Evolutionary conservation across 2,329 filamentous ascomycete genomes (phyloP).

Genomic region (Botrytis squamosa): DNA sequence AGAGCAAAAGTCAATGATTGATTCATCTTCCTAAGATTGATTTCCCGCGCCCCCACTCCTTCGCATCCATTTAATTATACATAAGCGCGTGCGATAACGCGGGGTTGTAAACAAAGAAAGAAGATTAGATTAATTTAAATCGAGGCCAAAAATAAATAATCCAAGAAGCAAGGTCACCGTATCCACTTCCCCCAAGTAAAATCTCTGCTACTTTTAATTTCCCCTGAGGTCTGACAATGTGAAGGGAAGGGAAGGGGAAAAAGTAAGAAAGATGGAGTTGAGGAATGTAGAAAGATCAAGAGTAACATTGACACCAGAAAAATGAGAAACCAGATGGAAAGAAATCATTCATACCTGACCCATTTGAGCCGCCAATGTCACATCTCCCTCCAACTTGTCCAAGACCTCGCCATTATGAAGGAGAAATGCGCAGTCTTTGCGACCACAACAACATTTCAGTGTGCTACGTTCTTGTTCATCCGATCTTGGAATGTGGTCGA

Average conservation of each 20-base stretch:
- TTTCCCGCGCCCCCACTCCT: neutral
- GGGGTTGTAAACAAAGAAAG: constrained; percentile 17
- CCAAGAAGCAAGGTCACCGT: constrained; percentile 1
- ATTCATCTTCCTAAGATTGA: constrained; percentile 27
- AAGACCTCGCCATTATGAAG: constrained; percentile 77
- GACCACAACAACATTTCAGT: constrained; percentile 79
- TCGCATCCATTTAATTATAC: constrained; percentile 8
- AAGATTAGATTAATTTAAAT: constrained; percentile 18
- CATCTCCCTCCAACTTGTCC: constrained; percentile 81
- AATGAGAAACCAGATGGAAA: neutral
- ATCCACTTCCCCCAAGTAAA: constrained; percentile 15
- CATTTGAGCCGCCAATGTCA: constrained; percentile 79
- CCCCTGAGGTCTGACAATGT: neutral
- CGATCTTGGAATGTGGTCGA: constrained; percentile 32
- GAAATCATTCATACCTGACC: constrained; percentile 73
- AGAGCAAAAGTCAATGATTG: constrained; percentile 66
- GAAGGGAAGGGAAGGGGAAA: neutral
- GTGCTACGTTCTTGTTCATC: constrained; percentile 17
- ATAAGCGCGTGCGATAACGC: constrained; percentile 13
- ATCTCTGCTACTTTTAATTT: constrained; percentile 16
- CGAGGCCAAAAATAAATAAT: constrained; percentile 4
- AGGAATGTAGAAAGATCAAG: constrained; percentile 19
- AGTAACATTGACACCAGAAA: constrained; percentile 25
- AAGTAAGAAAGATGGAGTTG: neutral
- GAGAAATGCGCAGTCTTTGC: constrained; percentile 73